Conservation (phyloP, 2,329 filamentous ascomycete species). For the Colletotrichum cuscutae region DNA sequence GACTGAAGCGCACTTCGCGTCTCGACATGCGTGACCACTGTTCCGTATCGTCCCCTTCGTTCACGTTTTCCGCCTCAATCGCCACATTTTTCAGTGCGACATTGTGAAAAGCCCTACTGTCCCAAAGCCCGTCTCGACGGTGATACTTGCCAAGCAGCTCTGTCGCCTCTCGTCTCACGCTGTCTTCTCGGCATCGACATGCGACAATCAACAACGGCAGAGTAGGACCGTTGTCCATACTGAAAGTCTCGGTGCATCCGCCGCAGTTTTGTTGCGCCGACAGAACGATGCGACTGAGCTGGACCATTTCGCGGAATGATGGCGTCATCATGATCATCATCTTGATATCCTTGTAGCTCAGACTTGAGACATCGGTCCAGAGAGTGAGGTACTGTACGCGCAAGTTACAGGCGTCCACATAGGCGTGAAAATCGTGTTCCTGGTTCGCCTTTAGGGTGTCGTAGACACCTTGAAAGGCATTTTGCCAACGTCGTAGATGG, state of each 20-base stretch:
- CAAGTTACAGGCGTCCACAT: conserved; percentile 51
- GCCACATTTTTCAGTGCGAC: conserved; percentile 50
- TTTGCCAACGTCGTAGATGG: conserved; percentile 52
- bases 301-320: conserved; percentile 53
- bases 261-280: conserved; percentile 31
- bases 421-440: conserved; percentile 37
- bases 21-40: conserved; percentile 44
- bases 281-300: conserved; percentile 49
- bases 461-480: conserved; percentile 50
- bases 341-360: conserved; percentile 48
- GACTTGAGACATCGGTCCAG: conserved; percentile 49
- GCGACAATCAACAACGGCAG: conserved; percentile 54
- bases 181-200: conserved; percentile 51
- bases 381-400: conserved; percentile 55
- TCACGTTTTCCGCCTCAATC: conserved; percentile 39
- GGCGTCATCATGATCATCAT: conserved; percentile 51
- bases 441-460: conserved; percentile 39
- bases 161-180: conserved; percentile 51
- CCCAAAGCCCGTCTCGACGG: conserved; percentile 55
- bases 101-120: conserved; percentile 51
- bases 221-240: conserved; percentile 58
- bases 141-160: conserved; percentile 52
- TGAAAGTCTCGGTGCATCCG: conserved; percentile 46
- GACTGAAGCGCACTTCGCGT: conserved; percentile 51
- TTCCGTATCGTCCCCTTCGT: too few relatives aligned